Conservation (phyloP, 331 rosid genomes). For the Dryas integrifolia region DNA sequence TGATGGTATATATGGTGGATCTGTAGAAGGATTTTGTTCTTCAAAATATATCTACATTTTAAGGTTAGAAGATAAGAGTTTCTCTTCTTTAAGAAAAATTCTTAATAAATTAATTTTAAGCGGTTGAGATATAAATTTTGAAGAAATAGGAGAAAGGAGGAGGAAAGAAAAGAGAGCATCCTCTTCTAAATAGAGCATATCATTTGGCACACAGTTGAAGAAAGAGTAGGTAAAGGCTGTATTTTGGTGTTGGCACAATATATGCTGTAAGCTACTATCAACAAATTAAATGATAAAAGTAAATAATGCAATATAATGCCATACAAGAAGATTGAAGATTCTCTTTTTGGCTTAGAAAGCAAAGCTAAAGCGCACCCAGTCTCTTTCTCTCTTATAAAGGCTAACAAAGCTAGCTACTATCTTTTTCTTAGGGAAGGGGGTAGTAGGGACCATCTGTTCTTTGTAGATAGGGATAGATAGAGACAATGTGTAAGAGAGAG, state of each 20-base stretch:
- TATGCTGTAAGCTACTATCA: slow-evolving; percentile 18
- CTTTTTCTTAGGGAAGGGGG: slow-evolving; percentile 26
- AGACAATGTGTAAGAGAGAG: slow-evolving; percentile 16
- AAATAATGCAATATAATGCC: slow-evolving; percentile 16
- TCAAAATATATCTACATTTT: too few relatives aligned
- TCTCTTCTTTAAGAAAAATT: too few relatives aligned
- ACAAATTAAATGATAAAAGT: slow-evolving; percentile 12
- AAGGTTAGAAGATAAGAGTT: too few relatives aligned
- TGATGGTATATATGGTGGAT: too few relatives aligned
- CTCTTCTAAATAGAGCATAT: neutral
- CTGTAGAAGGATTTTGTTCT: too few relatives aligned
- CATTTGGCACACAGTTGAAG: neutral
- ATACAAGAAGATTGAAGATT: slow-evolving; percentile 37
- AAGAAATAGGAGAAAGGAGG: too few relatives aligned
- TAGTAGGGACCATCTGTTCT: slow-evolving; percentile 36
- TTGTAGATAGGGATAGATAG: neutral
- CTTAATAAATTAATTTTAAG: too few relatives aligned
- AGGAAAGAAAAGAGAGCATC: neutral
- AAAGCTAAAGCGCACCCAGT: slow-evolving; percentile 37
- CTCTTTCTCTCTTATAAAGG: slow-evolving; percentile 32
- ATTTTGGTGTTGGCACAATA: neutral
- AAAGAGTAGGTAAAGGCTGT: neutral
- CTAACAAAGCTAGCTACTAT: slow-evolving; percentile 17
- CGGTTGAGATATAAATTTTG: too few relatives aligned
- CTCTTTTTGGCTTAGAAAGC: slow-evolving; percentile 36